Percentiles rank a stretch among this genome's conserved stretches.
These are phyloP conservation scores for Chalaropsis ovoidea DNA, from an alignment of 2,329 filamentous ascomycete genomes.

Conservation along the genomic window DNA sequence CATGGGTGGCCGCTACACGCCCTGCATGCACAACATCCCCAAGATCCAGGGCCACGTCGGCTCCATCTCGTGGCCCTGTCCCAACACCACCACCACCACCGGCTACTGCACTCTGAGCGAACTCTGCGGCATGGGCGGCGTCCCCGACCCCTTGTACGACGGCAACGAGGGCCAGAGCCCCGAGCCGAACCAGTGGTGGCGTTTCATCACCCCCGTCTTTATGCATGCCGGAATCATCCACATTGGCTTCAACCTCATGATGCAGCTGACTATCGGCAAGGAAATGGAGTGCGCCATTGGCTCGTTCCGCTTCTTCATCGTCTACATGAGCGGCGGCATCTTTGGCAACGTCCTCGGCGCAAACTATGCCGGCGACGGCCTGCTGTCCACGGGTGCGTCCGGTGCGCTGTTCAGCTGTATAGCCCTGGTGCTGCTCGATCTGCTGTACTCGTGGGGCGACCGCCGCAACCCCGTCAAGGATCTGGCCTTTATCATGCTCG, in stretches of 20 bases:
- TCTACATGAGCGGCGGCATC: conserved; percentile 85
- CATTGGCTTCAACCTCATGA: conserved; percentile 87
- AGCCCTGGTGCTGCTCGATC: conserved; percentile 74
- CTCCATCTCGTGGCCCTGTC: conserved; percentile 62
- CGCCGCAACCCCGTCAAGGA: conserved; percentile 69
- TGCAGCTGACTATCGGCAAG: conserved; percentile 78
- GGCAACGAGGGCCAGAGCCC: conserved; percentile 41
- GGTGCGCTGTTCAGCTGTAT: conserved; percentile 87
- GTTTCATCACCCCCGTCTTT: conserved; percentile 93
- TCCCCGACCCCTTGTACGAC: conserved; percentile 56
- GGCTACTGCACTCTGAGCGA: conserved; percentile 61
- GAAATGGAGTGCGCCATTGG: conserved; percentile 93
- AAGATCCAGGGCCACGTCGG: conserved; percentile 47
- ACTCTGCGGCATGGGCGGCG: conserved; percentile 73
- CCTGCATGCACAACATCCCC: conserved; percentile 83
- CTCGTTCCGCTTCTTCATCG: conserved; percentile 72
- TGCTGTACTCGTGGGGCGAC: conserved; percentile 85
- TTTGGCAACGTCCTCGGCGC: conserved; percentile 93
- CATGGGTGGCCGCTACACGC: conserved; percentile 86
- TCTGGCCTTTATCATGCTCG: conserved; percentile 74
- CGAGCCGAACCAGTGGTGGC: conserved; percentile 87
- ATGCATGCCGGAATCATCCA: conserved; percentile 89
- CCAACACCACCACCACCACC: conserved; percentile 58
- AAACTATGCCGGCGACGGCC: conserved; percentile 75
- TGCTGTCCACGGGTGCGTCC: conserved; percentile 80